These are phyloP conservation scores for Turnera subulata DNA, from an alignment of 345 rosid species.

Conservation along the genomic window DNA sequence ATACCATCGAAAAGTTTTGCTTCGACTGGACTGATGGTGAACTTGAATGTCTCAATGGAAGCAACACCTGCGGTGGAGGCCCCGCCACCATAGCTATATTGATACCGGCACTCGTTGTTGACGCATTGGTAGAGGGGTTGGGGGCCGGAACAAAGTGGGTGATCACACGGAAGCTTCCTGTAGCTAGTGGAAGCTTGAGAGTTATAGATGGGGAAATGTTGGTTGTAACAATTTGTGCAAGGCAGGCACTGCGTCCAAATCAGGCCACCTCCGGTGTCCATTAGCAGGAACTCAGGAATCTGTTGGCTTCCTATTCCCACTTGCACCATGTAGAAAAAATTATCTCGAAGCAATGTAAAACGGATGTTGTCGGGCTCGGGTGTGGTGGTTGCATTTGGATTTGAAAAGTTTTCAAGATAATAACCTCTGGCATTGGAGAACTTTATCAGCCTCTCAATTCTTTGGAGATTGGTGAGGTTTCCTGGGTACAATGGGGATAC, in stretches of 20 bases:
- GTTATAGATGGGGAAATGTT: slow-evolving; percentile 5
- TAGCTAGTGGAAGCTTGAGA: slow-evolving; percentile 7
- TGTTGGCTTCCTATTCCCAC: slow-evolving; percentile 10
- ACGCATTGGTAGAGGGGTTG: slow-evolving; percentile 7
- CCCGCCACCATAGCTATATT: slow-evolving; percentile 1
- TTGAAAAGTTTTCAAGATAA: neutral
- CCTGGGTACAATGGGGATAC: slow-evolving; percentile 25
- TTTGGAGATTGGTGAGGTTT: slow-evolving; percentile 17
- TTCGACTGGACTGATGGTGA: neutral
- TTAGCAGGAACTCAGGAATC: neutral
- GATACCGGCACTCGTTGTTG: slow-evolving; percentile 7
- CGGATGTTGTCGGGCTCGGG: neutral
- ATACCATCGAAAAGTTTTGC: neutral
- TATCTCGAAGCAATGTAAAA: neutral
- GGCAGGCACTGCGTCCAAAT: slow-evolving; percentile 26
- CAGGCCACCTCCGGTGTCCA: slow-evolving; percentile 17
- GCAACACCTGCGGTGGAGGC: slow-evolving; percentile 6
- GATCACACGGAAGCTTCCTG: slow-evolving; percentile 11
- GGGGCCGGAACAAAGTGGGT: slow-evolving; percentile 4
- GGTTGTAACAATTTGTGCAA: slow-evolving; percentile 19
- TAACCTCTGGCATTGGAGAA: slow-evolving; percentile 1
- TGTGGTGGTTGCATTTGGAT: neutral
- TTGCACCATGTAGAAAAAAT: neutral
- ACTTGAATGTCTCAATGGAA: slow-evolving; percentile 14
- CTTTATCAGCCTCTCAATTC: neutral